Conservation (phyloP, 352 stramenopile genomes). For the Globisporangium yorkense region DNA sequence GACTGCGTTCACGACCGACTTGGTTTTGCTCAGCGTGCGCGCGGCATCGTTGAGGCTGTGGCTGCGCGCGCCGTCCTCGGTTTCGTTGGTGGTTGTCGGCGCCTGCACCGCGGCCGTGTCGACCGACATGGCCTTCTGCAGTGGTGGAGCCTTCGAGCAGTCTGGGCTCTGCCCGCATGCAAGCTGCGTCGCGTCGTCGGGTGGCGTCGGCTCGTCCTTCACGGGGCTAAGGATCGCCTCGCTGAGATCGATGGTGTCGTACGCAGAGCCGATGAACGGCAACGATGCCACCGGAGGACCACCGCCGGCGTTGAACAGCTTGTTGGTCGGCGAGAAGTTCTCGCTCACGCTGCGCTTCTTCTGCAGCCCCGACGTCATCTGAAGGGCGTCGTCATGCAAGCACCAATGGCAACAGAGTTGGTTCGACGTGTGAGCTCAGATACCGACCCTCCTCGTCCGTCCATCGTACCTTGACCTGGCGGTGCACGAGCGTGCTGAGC, state of each 20-base stretch:
- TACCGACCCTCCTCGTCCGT: background rate
- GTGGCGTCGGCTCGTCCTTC: background rate
- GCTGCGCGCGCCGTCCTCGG: background rate
- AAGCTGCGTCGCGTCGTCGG: background rate
- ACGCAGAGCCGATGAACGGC: constrained; percentile 2
- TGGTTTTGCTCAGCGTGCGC: constrained; percentile 12
- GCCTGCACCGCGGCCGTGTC: background rate
- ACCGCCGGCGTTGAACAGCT: constrained; percentile 9
- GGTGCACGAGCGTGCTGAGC: constrained; percentile 34
- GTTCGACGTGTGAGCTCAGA: background rate
- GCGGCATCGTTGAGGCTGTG: constrained; percentile 4
- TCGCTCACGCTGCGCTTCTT: constrained; percentile 34
- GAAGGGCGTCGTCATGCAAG: background rate
- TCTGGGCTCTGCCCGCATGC: background rate
- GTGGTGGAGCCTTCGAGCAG: background rate
- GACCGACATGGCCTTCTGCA: background rate
- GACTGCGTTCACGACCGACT: constrained; percentile 13
- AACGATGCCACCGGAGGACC: constrained; percentile 3
- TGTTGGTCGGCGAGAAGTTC: constrained; percentile 18
- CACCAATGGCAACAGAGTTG: background rate
- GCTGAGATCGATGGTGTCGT: background rate
- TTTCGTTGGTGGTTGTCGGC: background rate
- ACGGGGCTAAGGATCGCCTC: constrained; percentile 1
- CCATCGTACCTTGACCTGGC: constrained; percentile 34
- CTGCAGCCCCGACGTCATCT: constrained; percentile 22